A percentile compares a stretch with the other conserved stretches of the same genome.
Conservation (phyloP, 176 grass and related monocot genomes). For the Eremochloa ophiuroides region DNA sequence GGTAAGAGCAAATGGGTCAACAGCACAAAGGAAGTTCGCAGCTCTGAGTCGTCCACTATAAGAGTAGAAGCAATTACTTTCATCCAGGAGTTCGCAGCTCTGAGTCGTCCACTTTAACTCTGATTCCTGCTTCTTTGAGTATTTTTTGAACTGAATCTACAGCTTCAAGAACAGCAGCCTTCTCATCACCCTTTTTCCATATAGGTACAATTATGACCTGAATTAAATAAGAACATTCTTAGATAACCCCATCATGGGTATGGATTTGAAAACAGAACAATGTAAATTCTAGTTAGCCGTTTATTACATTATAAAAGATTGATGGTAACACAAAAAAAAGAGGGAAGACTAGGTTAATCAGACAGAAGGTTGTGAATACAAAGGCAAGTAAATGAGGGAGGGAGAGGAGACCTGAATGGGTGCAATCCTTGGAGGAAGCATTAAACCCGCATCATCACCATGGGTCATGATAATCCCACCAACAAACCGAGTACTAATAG, state of each 20-base stretch:
- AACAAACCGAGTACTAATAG: conserved; percentile 93
- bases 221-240: conserved; percentile 2
- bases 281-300: background rate
- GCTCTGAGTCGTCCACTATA: background rate
- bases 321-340: conserved; percentile 5
- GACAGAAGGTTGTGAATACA: conserved; percentile 15
- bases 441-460: conserved; percentile 90
- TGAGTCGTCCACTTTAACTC: conserved; percentile 91
- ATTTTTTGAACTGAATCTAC: conserved; percentile 58
- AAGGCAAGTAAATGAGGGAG: background rate
- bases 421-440: conserved; percentile 95
- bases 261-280: conserved; percentile 7
- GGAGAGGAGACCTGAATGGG: conserved; percentile 72
- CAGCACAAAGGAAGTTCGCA: background rate
- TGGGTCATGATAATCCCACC: conserved; percentile 98
- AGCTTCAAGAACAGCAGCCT: conserved; percentile 68
- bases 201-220: conserved; percentile 95
- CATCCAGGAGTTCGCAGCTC: conserved; percentile 78
- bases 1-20: background rate
- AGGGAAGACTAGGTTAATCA: background rate
- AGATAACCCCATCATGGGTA: background rate
- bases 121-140: conserved; percentile 75
- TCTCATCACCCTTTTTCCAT: conserved; percentile 89
- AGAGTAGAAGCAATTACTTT: conserved; percentile 58
- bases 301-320: background rate